A percentile compares a stretch with the other conserved stretches of the same genome.
Evolutionary conservation across 2,329 filamentous ascomycete species (phyloP).

Genomic region (Ophiostoma fasciatum): DNA sequence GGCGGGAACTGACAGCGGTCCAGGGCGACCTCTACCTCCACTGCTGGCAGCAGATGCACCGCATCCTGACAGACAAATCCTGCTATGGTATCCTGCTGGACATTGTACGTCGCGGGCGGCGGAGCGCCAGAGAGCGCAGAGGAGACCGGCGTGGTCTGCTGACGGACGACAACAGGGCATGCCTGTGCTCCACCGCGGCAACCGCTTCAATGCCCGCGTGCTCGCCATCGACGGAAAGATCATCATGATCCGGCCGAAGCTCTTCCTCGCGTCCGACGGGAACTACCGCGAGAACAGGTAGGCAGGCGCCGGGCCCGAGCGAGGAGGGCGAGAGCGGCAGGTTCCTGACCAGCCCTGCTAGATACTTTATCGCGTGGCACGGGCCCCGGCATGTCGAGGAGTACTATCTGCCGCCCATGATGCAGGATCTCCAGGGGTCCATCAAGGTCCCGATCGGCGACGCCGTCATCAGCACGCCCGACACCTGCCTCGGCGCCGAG

Average conservation of each 20-base stretch:
- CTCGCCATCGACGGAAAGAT: slow-evolving; percentile 52
- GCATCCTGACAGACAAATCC: slow-evolving; percentile 43
- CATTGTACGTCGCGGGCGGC: slow-evolving; percentile 21
- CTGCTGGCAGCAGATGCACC: slow-evolving; percentile 46
- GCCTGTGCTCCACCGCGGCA: slow-evolving; percentile 46
- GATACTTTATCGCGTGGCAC: slow-evolving; percentile 51
- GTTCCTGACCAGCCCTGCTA: slow-evolving; percentile 3
- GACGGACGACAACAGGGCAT: slow-evolving; percentile 25
- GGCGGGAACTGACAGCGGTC: background rate
- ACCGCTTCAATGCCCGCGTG: slow-evolving; percentile 52
- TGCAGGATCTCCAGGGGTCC: slow-evolving; percentile 34
- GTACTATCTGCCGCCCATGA: slow-evolving; percentile 45
- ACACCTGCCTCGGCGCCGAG: slow-evolving; percentile 42
- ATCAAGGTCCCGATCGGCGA: slow-evolving; percentile 50
- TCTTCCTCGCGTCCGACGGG: slow-evolving; percentile 31
- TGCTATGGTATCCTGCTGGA: slow-evolving; percentile 53
- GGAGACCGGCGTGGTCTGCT: background rate
- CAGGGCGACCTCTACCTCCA: slow-evolving; percentile 37
- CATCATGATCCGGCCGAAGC: slow-evolving; percentile 56
- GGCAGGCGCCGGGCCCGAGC: too few species aligned
- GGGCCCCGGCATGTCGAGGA: slow-evolving; percentile 44
- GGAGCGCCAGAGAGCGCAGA: too few species aligned
- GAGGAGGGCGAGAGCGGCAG: too few species aligned
- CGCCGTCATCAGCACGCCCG: slow-evolving; percentile 41
- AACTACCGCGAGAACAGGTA: slow-evolving; percentile 39